These are phyloP conservation scores for Aspergillus sclerotialis DNA, from an alignment of 2,329 filamentous ascomycete species.

Conservation along the genomic window DNA sequence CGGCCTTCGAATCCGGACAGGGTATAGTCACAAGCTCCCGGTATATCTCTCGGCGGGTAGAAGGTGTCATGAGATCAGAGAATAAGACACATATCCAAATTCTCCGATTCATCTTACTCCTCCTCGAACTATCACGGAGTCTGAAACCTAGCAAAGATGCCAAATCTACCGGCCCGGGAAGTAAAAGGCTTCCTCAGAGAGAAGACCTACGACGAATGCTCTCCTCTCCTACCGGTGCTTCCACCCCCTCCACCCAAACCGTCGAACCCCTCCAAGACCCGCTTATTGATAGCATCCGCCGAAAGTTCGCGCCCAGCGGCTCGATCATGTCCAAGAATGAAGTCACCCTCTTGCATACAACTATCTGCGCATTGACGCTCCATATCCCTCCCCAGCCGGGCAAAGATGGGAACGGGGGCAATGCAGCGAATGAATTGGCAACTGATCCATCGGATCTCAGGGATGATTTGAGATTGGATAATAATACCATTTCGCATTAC, in stretches of 20 bases:
- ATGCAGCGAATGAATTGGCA: constrained; percentile 31
- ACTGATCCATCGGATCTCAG: constrained; percentile 40
- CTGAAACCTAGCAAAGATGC: constrained; percentile 23
- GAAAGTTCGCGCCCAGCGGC: constrained; percentile 34
- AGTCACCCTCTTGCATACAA: constrained; percentile 37
- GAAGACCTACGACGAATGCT: constrained; percentile 34
- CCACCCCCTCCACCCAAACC: constrained; percentile 12
- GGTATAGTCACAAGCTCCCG: constrained; percentile 34
- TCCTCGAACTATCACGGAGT: constrained; percentile 35
- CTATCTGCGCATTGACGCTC: constrained; percentile 40
- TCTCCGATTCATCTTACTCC: constrained; percentile 38
- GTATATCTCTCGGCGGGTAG: constrained; percentile 39
- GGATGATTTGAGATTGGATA: constrained; percentile 37
- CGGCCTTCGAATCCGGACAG: constrained; percentile 27
- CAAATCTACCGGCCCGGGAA: constrained; percentile 24
- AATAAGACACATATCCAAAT: constrained; percentile 37
- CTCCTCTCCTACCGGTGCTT: constrained; percentile 18
- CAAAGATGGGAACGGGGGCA: constrained; percentile 29
- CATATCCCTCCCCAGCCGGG: constrained; percentile 38
- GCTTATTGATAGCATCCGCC: constrained; percentile 34
- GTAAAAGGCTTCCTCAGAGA: constrained; percentile 33
- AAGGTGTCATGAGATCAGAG: constrained; percentile 29
- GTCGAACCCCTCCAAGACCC: constrained; percentile 26
- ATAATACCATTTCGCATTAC: constrained; percentile 28
- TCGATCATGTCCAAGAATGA: constrained; percentile 30